Evolutionary conservation across 2,329 filamentous ascomycete genomes (phyloP).

Genomic region (Xenoacremonium recifei): DNA sequence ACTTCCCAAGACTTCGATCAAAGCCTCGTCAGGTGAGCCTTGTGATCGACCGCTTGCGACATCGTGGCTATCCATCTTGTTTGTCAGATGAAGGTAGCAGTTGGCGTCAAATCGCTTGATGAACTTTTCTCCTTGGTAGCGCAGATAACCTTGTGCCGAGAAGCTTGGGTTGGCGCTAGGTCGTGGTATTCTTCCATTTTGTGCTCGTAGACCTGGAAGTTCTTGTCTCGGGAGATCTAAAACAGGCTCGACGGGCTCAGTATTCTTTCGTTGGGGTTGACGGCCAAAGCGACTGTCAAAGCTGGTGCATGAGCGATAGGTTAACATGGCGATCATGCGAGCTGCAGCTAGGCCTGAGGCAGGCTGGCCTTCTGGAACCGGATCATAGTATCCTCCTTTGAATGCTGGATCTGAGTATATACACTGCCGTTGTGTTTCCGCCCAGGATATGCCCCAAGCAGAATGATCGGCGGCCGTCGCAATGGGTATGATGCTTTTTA

Average conservation of each 20-base stretch:
- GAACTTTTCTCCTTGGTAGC: conserved; percentile 7
- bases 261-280: neutral
- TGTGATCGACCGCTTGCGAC: conserved; percentile 2
- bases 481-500: conserved; percentile 5
- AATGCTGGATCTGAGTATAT: too few relatives aligned
- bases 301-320: conserved; percentile 2
- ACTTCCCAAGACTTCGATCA: too few relatives aligned
- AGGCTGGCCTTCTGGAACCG: too few relatives aligned
- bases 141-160: conserved; percentile 6
- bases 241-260: neutral
- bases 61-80: conserved; percentile 8
- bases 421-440: too few relatives aligned
- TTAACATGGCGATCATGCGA: too few relatives aligned
- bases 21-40: neutral
- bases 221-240: neutral
- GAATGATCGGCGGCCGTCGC: conserved; percentile 4
- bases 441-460: conserved; percentile 8
- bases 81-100: conserved; percentile 4
- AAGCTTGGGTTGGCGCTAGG: neutral
- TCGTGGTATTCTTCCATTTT: neutral
- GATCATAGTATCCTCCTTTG: too few relatives aligned
- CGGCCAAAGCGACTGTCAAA: conserved; percentile 7
- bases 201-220: neutral
- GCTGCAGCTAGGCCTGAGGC: too few relatives aligned
- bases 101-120: conserved; percentile 7